Evolutionary conservation across 805 yeast species (phyloP).

Genomic region (Zygotorulaspora sp.): DNA sequence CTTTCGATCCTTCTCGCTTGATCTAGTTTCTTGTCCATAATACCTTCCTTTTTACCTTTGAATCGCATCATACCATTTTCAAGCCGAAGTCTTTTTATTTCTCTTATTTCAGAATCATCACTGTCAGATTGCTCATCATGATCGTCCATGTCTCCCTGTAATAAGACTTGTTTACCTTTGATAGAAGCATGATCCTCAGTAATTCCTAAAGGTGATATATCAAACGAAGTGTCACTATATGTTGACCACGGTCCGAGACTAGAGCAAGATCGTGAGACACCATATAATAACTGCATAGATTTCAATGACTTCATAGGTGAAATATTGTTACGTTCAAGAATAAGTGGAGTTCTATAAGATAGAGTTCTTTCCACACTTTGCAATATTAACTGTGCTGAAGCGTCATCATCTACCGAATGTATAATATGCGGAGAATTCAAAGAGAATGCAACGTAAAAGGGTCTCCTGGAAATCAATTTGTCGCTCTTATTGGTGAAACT

Average conservation of each 20-base stretch:
- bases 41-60: constrained; percentile 48
- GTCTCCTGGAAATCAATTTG: constrained; percentile 50
- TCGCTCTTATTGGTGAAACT: neutral
- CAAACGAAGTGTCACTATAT: constrained; percentile 65
- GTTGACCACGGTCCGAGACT: constrained; percentile 70
- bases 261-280: constrained; percentile 56
- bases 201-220: constrained; percentile 56
- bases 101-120: constrained; percentile 16
- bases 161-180: constrained; percentile 18
- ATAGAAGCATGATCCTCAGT: constrained; percentile 41
- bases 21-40: constrained; percentile 37
- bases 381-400: constrained; percentile 49
- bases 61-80: constrained; percentile 51
- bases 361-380: constrained; percentile 57
- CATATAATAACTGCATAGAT: constrained; percentile 53
- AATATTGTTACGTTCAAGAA: constrained; percentile 36
- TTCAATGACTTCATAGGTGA: constrained; percentile 45
- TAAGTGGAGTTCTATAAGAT: constrained; percentile 40
- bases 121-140: constrained; percentile 3
- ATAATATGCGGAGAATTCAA: constrained; percentile 60
- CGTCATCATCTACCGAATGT: constrained; percentile 47
- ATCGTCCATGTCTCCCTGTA: constrained; percentile 1
- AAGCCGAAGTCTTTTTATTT: constrained; percentile 35
- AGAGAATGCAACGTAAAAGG: constrained; percentile 66
- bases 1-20: constrained; percentile 36